Conservation (phyloP, 345 rosid genomes). For the Acer saccharum region DNA sequence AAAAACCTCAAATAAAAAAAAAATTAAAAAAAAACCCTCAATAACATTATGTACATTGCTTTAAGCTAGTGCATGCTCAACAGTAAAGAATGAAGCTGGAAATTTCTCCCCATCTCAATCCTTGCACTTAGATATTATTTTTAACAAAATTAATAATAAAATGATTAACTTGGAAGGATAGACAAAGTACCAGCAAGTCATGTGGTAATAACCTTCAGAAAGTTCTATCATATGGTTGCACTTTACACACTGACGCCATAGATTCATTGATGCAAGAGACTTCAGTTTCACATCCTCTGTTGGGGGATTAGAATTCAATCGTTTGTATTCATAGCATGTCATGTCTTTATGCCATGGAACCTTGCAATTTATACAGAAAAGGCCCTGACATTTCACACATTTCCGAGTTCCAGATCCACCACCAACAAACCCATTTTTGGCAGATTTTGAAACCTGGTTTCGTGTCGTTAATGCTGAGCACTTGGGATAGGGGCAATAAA, state of each 20-base stretch:
- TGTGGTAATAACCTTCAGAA: constrained; percentile 64
- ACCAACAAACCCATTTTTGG: constrained; percentile 31
- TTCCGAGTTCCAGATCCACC: constrained; percentile 49
- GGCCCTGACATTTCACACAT: constrained; percentile 56
- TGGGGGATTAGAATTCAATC: constrained; percentile 37
- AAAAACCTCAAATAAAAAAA: neutral
- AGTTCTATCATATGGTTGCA: constrained; percentile 67
- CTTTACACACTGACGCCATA: constrained; percentile 63
- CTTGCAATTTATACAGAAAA: constrained; percentile 73
- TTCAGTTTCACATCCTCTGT: constrained; percentile 50
- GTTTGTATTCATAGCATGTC: constrained; percentile 52
- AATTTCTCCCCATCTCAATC: neutral
- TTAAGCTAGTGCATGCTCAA: neutral
- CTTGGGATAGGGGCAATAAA: constrained; percentile 75
- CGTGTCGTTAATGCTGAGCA: constrained; percentile 81
- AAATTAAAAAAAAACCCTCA: too few relatives aligned
- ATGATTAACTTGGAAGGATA: neutral
- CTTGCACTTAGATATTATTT: neutral
- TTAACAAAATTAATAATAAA: neutral
- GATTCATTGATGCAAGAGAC: constrained; percentile 47
- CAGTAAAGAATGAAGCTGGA: neutral
- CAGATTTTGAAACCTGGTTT: constrained; percentile 44
- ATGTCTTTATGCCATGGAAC: constrained; percentile 70
- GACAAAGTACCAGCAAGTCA: constrained; percentile 62
- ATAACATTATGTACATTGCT: neutral